Evolutionary conservation across 345 rosid species (phyloP), one percentile per base, ranked within the genome.

Genomic region (Populus euphratica): DNA sequence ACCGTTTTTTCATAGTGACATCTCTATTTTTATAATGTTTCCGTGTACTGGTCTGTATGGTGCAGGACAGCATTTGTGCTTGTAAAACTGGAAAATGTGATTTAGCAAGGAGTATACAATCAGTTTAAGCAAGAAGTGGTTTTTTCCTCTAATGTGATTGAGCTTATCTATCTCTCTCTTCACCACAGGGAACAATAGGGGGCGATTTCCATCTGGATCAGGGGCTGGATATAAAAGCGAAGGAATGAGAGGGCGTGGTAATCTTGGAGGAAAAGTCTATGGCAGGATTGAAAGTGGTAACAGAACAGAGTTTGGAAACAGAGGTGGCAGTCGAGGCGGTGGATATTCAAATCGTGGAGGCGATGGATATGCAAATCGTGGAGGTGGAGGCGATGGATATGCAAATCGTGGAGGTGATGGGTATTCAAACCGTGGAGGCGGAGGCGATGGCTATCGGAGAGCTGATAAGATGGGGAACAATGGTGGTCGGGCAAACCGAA

Each of bases 241-340:
- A 72, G 94, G 92, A 25, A 87, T 79, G 61, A 90, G 96, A 76
- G 92, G 89, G 47, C 98, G 93, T 65, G 98, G 94, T 54, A 84
- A 81, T 85, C 92, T 83, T 77, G 88, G 88, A 27, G 94, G 90
- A 73, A 91, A 89, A 83, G 89, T 91, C 38, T 91, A 89, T 68
- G 80, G 83, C 54, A 79, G 98, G 50, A 85, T 82, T 29, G 98
- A 95, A 31, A 88, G 79, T 69, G 80, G 82, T 80, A 83, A 81
- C 83, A 87, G 90, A 80, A 35, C 72, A 49, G 96, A 92, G 39
- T 90, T 82, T 87, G 92, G 89, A 77, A 91, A 90, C 85, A 89
- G 93, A 68, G 83, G 89, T 74, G 75, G 84, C 76, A 80, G 77
- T 72, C 78, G 93, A 64, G 92, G 92, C 80, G 94, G 93, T 80